Evolutionary conservation across 495 filamentous ascomycete species (phyloP).

Genomic region (Penicillium subrubescens): DNA sequence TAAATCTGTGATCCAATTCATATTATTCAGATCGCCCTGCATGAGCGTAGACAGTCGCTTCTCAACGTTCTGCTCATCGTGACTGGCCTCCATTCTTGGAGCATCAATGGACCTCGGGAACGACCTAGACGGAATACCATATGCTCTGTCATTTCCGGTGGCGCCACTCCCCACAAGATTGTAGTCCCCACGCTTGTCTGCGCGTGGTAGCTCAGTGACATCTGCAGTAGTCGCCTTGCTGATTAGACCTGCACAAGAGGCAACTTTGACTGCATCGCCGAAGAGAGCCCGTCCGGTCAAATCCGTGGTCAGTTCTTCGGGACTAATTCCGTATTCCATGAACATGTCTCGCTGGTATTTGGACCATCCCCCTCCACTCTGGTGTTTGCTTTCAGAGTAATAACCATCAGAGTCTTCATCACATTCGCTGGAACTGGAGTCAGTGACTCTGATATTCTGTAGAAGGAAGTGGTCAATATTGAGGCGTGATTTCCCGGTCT

Average conservation of each 20-base stretch:
- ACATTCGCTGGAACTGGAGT: slow-evolving; percentile 17
- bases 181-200: background rate
- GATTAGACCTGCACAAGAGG: background rate
- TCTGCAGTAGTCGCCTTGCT: background rate
- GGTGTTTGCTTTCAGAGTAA: slow-evolving; percentile 4
- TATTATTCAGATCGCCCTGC: slow-evolving; percentile 9
- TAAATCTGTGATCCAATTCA: slow-evolving; percentile 31
- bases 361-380: slow-evolving; percentile 9
- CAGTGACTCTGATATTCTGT: background rate
- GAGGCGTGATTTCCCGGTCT: background rate
- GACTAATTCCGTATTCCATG: slow-evolving; percentile 26
- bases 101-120: background rate
- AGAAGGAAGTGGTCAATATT: slow-evolving; percentile 3
- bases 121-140: background rate
- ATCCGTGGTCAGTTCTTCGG: slow-evolving; percentile 7
- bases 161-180: background rate
- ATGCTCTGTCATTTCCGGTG: background rate
- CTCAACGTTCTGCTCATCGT: background rate
- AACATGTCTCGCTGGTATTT: slow-evolving; percentile 31
- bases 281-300: background rate
- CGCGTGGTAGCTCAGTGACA: background rate
- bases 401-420: slow-evolving; percentile 6
- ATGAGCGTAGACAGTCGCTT: background rate
- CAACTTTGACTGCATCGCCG: background rate
- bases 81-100: background rate